Conservation (phyloP, 345 rosid genomes). For the Arabidopsis suecica region DNA sequence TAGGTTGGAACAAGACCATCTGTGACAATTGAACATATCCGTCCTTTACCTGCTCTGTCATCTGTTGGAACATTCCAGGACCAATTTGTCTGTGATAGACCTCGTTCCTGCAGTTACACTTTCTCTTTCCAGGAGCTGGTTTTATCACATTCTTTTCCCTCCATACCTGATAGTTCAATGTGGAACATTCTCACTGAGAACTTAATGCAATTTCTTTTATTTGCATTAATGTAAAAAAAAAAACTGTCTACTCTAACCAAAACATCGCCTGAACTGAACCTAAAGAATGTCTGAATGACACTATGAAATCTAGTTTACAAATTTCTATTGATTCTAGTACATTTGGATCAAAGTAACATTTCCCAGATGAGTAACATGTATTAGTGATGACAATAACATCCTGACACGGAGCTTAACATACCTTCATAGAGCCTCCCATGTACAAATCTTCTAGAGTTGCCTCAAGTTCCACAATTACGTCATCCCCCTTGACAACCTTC, state of each 20-base stretch:
- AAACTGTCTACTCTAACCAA: constrained; percentile 5
- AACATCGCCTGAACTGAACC: neutral
- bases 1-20: neutral
- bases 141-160: constrained; percentile 93
- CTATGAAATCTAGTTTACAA: neutral
- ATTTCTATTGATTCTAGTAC: neutral
- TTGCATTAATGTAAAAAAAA: neutral
- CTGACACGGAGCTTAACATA: constrained; percentile 34
- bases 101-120: constrained; percentile 97
- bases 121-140: constrained; percentile 96
- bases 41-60: constrained; percentile 84
- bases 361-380: constrained; percentile 5
- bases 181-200: constrained; percentile 21
- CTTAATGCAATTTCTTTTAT: constrained; percentile 7
- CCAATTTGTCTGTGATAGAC: constrained; percentile 98
- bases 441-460: constrained; percentile 94
- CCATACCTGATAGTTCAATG: constrained; percentile 70
- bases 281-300: neutral
- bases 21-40: neutral
- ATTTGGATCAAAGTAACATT: neutral
- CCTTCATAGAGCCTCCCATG: constrained; percentile 98
- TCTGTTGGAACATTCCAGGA: constrained; percentile 99
- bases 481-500: constrained; percentile 86
- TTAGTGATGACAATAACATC: neutral
- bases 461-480: constrained; percentile 90